Base-by-base conservation (phyloP, 306 rosid species). In the Chamaecrista fasciculata region DNA sequence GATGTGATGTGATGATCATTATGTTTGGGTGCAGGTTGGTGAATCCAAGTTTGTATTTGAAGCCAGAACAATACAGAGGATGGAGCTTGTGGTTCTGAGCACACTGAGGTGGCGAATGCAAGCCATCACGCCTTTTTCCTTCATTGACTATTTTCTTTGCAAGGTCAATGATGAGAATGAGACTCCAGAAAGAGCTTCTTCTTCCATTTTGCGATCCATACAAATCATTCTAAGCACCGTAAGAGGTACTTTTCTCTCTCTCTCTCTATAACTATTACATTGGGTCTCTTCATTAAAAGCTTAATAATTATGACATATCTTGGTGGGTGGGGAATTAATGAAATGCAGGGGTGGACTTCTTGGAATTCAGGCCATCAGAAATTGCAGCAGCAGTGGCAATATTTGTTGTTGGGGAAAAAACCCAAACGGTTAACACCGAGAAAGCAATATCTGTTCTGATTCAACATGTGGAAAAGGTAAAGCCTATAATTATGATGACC, bases 31-130 rank as follows among this genome's bases (percentile, higher is more conserved):
- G 2, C 70, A 94, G 99, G 84, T 89, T 60, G 82, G 86, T 20
- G 96, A 81, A 49, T 71, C 87, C 2, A 89, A 81, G 51, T 94
- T 67, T 79, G 84, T 94, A 36, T 91, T 94, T 62, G 99, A 94
- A 73, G 85, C 92, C 1, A 84, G 81, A 85, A 84, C 95, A 43
- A 84, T 94, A 26, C 84, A 78, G 51, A 94, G 89, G 53, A 89
- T 89, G 96, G 99, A 94, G 83, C 96, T 94, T 78, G 31, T 91
- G 65, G 81, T 94, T 11, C 82, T 94, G 76, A 94, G 85, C 86
- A 84, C 95, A 31, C 78, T 94, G 80, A 83, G 73, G 21, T 94
- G 99, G 99, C 88, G 95, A 79, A 86, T 94, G 99, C 97, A 84
- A 42, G 78, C 97, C 20, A 81, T 89, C 46, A 94, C 97, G 25